These are phyloP conservation scores for Melastoma malabathricum DNA, from an alignment of 345 rosid genomes.

Conservation along the genomic window DNA sequence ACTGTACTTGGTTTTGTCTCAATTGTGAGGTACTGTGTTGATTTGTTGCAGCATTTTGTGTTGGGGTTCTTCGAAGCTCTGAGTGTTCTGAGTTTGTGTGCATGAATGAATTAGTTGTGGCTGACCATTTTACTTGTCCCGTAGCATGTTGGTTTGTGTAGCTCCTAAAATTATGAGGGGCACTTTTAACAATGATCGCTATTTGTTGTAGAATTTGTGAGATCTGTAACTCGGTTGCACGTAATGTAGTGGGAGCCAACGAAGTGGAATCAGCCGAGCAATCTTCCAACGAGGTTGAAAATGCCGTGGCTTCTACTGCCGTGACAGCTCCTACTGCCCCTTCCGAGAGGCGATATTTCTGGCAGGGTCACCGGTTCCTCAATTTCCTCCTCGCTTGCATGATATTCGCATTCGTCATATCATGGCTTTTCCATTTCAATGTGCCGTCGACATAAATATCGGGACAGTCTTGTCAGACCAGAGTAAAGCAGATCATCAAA, in stretches of 20 bases:
- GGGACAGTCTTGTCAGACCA: not conserved
- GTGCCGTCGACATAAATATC: constrained; percentile 30
- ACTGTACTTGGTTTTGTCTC: too few relatives aligned
- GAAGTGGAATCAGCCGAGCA: constrained; percentile 36
- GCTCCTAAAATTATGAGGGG: too few relatives aligned
- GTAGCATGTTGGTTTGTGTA: too few relatives aligned
- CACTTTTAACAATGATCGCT: too few relatives aligned
- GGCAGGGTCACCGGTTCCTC: constrained; percentile 26
- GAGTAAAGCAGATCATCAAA: constrained; percentile 1
- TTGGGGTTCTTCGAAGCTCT: too few relatives aligned
- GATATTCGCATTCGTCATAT: constrained; percentile 34
- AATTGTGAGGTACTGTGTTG: too few relatives aligned
- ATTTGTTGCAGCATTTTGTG: too few relatives aligned
- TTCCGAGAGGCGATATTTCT: constrained; percentile 52
- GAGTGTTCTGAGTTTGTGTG: too few relatives aligned
- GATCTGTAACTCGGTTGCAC: constrained; percentile 74
- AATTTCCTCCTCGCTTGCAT: constrained; percentile 39
- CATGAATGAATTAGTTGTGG: too few relatives aligned
- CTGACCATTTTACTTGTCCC: too few relatives aligned
- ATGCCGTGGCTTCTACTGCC: constrained; percentile 9
- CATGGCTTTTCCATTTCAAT: constrained; percentile 54
- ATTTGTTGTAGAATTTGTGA: constrained; percentile 52
- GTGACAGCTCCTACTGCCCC: constrained; percentile 12
- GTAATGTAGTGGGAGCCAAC: constrained; percentile 41
- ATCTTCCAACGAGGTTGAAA: constrained; percentile 21